phyloP scores from a whole-genome alignment of 2,329 filamentous ascomycete genomes.

The Aureobasidium melanogenum region DNA sequence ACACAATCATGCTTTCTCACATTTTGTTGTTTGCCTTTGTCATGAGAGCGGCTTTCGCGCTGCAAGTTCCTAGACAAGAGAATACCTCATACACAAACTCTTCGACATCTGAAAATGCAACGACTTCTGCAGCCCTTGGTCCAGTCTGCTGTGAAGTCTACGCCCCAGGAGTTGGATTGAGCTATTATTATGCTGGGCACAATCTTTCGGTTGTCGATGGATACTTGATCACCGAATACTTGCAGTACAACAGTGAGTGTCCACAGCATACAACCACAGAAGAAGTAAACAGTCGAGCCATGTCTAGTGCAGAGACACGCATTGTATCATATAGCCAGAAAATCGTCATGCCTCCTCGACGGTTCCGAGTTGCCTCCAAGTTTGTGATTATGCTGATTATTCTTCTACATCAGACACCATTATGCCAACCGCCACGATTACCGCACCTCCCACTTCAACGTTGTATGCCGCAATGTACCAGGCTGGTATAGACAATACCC shows the following conservation, averaged over 20 bases:
- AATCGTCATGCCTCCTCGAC: too few species aligned
- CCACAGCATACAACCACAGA: too few species aligned
- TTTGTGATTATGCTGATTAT: neutral
- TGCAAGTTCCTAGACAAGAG: neutral
- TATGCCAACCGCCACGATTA: neutral
- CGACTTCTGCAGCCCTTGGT: neutral
- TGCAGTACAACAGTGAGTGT: neutral
- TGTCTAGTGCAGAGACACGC: neutral
- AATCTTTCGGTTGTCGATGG: neutral
- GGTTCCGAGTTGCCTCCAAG: too few species aligned
- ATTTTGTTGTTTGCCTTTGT: neutral
- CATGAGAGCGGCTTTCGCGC: neutral
- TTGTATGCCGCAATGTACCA: neutral
- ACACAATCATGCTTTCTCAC: neutral
- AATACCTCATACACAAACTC: neutral
- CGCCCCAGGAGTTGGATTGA: neutral
- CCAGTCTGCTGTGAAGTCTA: neutral
- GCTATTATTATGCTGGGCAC: neutral
- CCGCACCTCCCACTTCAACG: neutral
- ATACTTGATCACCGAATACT: neutral
- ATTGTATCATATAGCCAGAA: too few species aligned
- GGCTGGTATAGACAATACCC: neutral
- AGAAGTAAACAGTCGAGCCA: neutral
- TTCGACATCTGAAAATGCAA: neutral
- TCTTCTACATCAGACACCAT: neutral